Percentiles rank a stretch among this genome's conserved stretches.
Conservation (phyloP, 116 monocot genomes). For the Zostera marina region DNA sequence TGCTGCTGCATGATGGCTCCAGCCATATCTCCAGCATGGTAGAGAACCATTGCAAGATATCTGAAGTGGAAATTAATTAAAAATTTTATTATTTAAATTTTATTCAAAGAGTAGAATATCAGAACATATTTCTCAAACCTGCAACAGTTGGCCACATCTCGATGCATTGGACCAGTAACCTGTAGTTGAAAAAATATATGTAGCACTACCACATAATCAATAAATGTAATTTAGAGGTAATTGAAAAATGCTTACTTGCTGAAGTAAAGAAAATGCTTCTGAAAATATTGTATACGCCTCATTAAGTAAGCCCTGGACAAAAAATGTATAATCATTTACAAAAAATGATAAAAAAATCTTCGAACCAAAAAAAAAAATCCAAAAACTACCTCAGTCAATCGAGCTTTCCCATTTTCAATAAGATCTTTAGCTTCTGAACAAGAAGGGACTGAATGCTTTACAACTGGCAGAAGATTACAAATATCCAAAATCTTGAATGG, state of each 20-base stretch:
- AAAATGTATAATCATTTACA: not conserved
- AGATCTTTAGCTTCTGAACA: slow-evolving; percentile 74
- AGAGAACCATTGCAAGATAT: slow-evolving; percentile 87
- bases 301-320: slow-evolving; percentile 58
- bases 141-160: slow-evolving; percentile 92
- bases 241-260: slow-evolving; percentile 41
- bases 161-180: slow-evolving; percentile 96
- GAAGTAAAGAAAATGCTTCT: slow-evolving; percentile 90
- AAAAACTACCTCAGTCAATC: slow-evolving; percentile 56
- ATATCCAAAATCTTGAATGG: slow-evolving; percentile 80
- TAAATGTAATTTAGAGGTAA: not conserved
- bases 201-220: not conserved
- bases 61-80: slow-evolving; percentile 12
- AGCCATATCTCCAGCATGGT: slow-evolving; percentile 85
- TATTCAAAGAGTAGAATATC: not conserved
- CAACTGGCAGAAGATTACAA: slow-evolving; percentile 69
- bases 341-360: not conserved
- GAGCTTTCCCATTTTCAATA: slow-evolving; percentile 73
- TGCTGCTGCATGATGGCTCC: slow-evolving; percentile 96
- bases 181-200: slow-evolving; percentile 18
- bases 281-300: slow-evolving; percentile 84
- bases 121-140: slow-evolving; percentile 19
- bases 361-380: not conserved
- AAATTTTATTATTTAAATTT: not conserved
- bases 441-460: slow-evolving; percentile 86